A percentile compares a stretch with the other conserved stretches of the same genome.
phyloP scores from a whole-genome alignment of 2,329 filamentous ascomycete species.

The Scedosporium apiospermum region DNA sequence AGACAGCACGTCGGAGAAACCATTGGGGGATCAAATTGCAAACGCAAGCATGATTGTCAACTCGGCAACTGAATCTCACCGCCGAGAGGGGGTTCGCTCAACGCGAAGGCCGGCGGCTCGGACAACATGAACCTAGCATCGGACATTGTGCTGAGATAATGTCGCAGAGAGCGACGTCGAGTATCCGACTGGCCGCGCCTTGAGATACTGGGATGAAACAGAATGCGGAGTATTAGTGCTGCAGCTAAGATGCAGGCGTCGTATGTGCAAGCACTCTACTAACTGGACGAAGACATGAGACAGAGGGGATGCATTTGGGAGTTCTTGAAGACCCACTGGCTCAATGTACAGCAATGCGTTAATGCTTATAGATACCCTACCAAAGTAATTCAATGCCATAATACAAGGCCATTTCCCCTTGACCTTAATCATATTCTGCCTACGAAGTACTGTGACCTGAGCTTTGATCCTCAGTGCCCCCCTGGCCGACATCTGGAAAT shows the following conservation, averaged over 20 bases:
- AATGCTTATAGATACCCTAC: neutral
- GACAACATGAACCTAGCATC: neutral
- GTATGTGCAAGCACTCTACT: neutral
- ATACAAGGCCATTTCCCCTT: neutral
- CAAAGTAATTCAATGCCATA: neutral
- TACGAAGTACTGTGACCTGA: too few relatives aligned
- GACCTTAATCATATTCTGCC: too few relatives aligned
- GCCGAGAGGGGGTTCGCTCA: neutral
- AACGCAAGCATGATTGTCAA: slow-evolving; percentile 59
- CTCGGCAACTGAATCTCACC: slow-evolving; percentile 4
- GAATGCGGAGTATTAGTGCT: neutral
- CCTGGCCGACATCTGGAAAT: neutral
- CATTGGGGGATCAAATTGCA: slow-evolving; percentile 35
- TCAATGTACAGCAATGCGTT: neutral
- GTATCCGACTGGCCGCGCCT: neutral
- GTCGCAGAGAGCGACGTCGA: neutral
- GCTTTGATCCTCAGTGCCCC: neutral
- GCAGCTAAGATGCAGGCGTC: neutral
- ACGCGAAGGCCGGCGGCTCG: neutral
- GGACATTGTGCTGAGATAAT: neutral
- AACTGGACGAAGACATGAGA: neutral
- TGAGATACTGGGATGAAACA: neutral
- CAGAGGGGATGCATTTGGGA: neutral
- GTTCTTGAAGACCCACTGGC: neutral
- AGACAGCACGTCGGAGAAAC: neutral